Conservation (phyloP, 2,329 filamentous ascomycete genomes). For the Scleromitrula shiraiana region DNA sequence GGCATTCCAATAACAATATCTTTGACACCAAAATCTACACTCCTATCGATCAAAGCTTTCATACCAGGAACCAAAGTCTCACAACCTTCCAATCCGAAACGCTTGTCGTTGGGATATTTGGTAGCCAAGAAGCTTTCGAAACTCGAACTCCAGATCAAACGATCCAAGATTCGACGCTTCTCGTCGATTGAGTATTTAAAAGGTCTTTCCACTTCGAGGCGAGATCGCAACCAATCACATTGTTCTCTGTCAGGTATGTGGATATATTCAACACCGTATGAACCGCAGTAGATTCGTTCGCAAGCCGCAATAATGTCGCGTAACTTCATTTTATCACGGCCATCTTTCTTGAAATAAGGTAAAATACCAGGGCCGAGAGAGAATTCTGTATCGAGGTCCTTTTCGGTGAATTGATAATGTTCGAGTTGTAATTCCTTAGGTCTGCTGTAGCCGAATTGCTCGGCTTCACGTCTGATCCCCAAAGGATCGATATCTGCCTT, state of each 20-base stretch:
- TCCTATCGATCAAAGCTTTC: slow-evolving; percentile 98
- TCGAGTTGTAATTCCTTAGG: slow-evolving; percentile 90
- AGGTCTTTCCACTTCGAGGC: slow-evolving; percentile 84
- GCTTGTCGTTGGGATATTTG: slow-evolving; percentile 99
- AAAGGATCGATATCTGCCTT: slow-evolving; percentile 97
- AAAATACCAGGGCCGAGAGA: slow-evolving; percentile 89
- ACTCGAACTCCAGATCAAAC: slow-evolving; percentile 96
- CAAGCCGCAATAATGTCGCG: slow-evolving; percentile 89
- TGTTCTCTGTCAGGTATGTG: slow-evolving; percentile 96
- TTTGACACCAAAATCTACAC: slow-evolving; percentile 96
- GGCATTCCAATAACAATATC: slow-evolving; percentile 99
- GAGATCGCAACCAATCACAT: slow-evolving; percentile 96
- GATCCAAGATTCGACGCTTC: slow-evolving; percentile 95
- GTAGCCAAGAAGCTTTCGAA: slow-evolving; percentile 94
- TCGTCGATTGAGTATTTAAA: slow-evolving; percentile 98
- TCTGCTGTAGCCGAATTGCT: slow-evolving; percentile 76
- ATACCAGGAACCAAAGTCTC: slow-evolving; percentile 96
- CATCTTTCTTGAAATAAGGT: slow-evolving; percentile 83
- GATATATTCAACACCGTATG: slow-evolving; percentile 97
- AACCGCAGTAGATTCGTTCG: slow-evolving; percentile 92
- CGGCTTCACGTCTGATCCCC: slow-evolving; percentile 78
- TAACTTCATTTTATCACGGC: slow-evolving; percentile 90
- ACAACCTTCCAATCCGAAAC: slow-evolving; percentile 95
- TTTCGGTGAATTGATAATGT: slow-evolving; percentile 91
- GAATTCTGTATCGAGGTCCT: slow-evolving; percentile 88